Conservation (phyloP, 2,329 filamentous ascomycete species). For the Calonectria pauciramosa region DNA sequence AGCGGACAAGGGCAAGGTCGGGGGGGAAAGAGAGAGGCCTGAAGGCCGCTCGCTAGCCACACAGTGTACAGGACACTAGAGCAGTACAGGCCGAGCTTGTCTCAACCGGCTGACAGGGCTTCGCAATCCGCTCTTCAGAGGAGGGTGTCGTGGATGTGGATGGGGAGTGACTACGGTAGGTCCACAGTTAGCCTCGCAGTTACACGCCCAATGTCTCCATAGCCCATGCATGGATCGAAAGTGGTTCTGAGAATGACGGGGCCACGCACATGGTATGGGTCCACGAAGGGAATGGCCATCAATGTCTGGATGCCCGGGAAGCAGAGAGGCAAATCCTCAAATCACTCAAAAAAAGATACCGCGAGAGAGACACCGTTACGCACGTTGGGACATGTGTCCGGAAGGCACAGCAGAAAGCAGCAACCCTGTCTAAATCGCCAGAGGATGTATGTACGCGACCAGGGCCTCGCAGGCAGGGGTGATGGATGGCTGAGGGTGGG, state of each 20-base stretch:
- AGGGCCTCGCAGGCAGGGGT: conserved; percentile 33
- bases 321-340: neutral
- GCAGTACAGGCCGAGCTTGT: conserved; percentile 42
- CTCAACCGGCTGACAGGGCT: conserved; percentile 45
- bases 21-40: conserved; percentile 32
- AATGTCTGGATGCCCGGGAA: neutral
- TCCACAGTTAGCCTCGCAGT: conserved; percentile 42
- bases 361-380: neutral
- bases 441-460: conserved; percentile 6
- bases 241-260: conserved; percentile 4
- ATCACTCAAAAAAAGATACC: neutral
- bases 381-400: conserved; percentile 11
- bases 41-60: conserved; percentile 23
- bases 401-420: conserved; percentile 18
- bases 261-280: neutral
- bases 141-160: conserved; percentile 36
- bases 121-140: conserved; percentile 17
- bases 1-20: conserved; percentile 30
- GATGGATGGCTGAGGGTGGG: conserved; percentile 38
- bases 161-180: conserved; percentile 30
- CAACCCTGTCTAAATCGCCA: conserved; percentile 9
- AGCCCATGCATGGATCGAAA: neutral
- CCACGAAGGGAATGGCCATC: neutral
- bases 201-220: conserved; percentile 29
- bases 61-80: conserved; percentile 43